Evolutionary conservation across 441 rosid species (phyloP), one percentile per base, ranked within the genome.

Genomic region (Daphne laureola): DNA sequence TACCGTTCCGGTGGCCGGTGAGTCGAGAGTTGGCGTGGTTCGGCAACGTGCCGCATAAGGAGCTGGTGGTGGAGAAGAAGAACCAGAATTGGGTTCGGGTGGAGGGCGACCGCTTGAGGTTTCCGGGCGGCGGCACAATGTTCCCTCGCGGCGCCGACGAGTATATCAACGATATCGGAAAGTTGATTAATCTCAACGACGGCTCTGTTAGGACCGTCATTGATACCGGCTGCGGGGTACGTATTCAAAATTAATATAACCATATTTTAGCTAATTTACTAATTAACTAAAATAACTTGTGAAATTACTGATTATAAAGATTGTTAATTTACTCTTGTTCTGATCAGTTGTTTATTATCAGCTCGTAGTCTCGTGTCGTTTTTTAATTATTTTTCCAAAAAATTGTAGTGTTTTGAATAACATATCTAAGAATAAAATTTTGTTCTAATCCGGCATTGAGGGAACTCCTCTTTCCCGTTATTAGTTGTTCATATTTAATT

Each of bases 81-180:
- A 71, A 69, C n/a, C 90, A 83, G 73, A 83, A 83, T 55, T 83
- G 90, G 87, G 71, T 83, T 35, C 73, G 66, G 35, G 80, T 64
- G 27, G 75, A 73, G 54, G 78, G 78, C 0, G 80, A 80, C 14
- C 72, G 78, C 61, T 67, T 83, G 62, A 70, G 69, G 44, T 83
- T 83, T 58, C 87, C 90, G 0, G 90, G 90, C 7, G 90, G 90
- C 4, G 90, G 90, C 48, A 80, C 90, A 49, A 83, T 80, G 90
- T 83, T 83, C 51, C 83, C 90, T 4, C 68, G 58, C 40, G 90
- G 90, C 18, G 90, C 90, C 18, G 74, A 71, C 26, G 84, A 81
- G 8, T 83, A 83, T 14, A 78, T 80, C 38, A 77, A 83, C 5
- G 83, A 83, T 42, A 80, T 83, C 27, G 87, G 73, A 38, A 67